Evolutionary conservation across 768 basidiomycete species (phyloP), one percentile per base, ranked within the genome.

Genomic region (Calocybe gangraenosa): DNA sequence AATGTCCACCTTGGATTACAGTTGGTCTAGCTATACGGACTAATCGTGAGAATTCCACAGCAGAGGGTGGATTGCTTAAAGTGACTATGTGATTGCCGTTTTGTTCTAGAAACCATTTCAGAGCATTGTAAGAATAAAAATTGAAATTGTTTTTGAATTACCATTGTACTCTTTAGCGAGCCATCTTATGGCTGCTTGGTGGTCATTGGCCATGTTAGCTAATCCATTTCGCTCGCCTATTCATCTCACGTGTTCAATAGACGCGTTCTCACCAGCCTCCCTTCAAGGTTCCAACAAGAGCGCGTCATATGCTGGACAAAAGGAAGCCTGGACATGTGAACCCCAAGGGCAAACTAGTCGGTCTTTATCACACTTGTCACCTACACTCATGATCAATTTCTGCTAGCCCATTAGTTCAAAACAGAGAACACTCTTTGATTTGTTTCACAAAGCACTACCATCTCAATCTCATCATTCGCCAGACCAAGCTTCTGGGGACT

Each of bases 21-120:
- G 82, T 84, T 3, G 90, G 90, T 47, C 88, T 70, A 10, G 82
- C 79, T 37, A 87, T 69, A 50, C 82, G 78, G 4, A 84, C 74
- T 14, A 90, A 64, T 40, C 81, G 69, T 31, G 81, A 69, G 54
- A 92, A 90, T 57, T 90, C 78, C 17, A 89, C 55, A 5, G 86
- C 62, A 0, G 79, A 75, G 19, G 90, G 89, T 11, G 82, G 75
- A 10, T 54, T 46, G 25, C 78, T 66, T 7, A 86, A 61, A 14
- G 72, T 62, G 32, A 76, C 70, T 42, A 76, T 68, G 19, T 69
- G 63, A 28, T 64, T 58, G 13, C 82, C 82, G 54, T 87, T 87
- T 57, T 83, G 59, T 47, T 79, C 84, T 87, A 46, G 14, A 19
- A 10, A 38, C 15, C 32, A 6, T 7, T 15, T 42, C 23, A 45